A percentile compares a stretch with the other conserved stretches of the same genome.
Conservation (phyloP, 83 land plant genomes). For the Picea abies region DNA sequence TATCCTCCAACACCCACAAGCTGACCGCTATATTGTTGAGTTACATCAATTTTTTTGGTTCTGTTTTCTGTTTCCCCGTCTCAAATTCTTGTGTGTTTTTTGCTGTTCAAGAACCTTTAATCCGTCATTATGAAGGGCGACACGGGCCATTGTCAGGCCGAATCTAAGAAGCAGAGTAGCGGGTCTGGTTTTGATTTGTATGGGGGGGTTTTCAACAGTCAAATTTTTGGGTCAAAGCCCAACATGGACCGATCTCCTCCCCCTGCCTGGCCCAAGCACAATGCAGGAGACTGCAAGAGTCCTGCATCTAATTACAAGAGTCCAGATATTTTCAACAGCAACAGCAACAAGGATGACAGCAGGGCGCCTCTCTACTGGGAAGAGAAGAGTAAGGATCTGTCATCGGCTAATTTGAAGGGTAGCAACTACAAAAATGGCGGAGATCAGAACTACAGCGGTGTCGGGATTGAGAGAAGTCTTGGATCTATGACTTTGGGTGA, state of each 20-base stretch:
- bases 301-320: too few species aligned
- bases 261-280: background rate
- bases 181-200: conserved; percentile 16
- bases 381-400: conserved; percentile 1
- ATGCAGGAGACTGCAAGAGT: conserved; percentile 3
- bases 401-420: background rate
- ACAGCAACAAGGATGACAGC: conserved; percentile 2
- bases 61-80: background rate
- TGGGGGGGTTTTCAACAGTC: conserved; percentile 9
- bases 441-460: conserved; percentile 1
- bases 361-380: background rate
- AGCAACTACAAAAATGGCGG: background rate
- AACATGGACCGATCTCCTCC: background rate
- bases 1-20: background rate
- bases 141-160: conserved; percentile 8
- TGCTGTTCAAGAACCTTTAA: background rate
- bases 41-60: background rate
- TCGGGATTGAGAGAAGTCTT: conserved; percentile 7
- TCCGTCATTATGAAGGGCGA: background rate
- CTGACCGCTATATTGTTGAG: background rate
- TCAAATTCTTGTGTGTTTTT: background rate
- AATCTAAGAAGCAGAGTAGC: conserved; percentile 5
- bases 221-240: conserved; percentile 15
- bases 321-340: too few species aligned
- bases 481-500: background rate